Evolutionary conservation across 352 stramenopile species (phyloP).

Genomic region (Globisporangium sylvaticum): DNA sequence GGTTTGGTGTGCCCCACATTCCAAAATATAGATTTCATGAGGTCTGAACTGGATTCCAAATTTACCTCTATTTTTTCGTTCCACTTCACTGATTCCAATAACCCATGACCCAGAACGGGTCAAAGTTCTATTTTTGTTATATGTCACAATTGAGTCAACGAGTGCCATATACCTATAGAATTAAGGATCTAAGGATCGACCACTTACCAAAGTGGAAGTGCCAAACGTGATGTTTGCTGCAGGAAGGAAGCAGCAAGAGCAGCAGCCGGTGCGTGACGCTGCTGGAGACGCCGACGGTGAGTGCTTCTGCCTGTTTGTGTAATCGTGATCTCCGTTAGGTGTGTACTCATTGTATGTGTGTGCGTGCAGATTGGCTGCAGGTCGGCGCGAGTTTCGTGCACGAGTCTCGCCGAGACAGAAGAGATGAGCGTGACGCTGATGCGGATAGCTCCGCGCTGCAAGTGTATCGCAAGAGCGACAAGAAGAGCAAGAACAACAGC

Average conservation of each 20-base stretch:
- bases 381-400: constrained; percentile 13
- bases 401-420: neutral
- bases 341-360: neutral
- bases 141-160: too few relatives aligned
- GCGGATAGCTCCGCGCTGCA: constrained; percentile 11
- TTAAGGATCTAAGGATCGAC: too few relatives aligned
- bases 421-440: neutral
- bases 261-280: neutral
- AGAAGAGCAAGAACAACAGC: constrained; percentile 48
- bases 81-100: too few relatives aligned
- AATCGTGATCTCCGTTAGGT: neutral
- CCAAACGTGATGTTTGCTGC: neutral
- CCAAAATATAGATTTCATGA: neutral
- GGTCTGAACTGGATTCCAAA: too few relatives aligned
- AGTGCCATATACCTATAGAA: too few relatives aligned
- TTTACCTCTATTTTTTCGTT: too few relatives aligned
- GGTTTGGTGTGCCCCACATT: neutral
- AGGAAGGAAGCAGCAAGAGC: constrained; percentile 3
- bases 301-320: neutral
- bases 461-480: constrained; percentile 26
- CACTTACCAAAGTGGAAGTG: too few relatives aligned
- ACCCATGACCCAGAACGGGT: too few relatives aligned
- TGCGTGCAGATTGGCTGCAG: constrained; percentile 4
- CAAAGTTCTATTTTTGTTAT: too few relatives aligned
- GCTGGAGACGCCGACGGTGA: neutral